A percentile compares a stretch with the other conserved stretches of the same genome.
phyloP scores from a whole-genome alignment of 257 asterid species.

The Salvia rosmarinus region DNA sequence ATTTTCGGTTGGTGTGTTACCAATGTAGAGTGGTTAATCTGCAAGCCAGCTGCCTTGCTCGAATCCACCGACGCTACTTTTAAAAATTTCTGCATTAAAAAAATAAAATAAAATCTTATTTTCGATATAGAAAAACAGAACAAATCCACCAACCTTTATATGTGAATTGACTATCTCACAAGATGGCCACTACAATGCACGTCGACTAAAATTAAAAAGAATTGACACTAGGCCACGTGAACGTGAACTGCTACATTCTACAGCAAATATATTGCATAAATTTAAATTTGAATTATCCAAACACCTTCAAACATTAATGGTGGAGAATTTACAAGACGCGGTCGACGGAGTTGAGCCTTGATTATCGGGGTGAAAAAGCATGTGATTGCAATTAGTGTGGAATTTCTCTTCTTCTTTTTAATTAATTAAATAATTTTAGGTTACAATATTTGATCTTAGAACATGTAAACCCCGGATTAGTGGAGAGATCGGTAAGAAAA shows the following conservation, averaged over 20 bases:
- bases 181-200: background rate
- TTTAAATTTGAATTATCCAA: background rate
- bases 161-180: background rate
- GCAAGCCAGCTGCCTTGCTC: too few species aligned
- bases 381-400: slow-evolving; percentile 38
- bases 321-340: slow-evolving; percentile 16
- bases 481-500: slow-evolving; percentile 16
- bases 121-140: too few species aligned
- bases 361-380: slow-evolving; percentile 20
- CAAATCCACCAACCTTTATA: background rate
- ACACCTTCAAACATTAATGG: background rate
- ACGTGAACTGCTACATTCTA: background rate
- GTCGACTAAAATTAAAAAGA: slow-evolving; percentile 21
- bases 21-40: too few species aligned
- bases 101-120: too few species aligned
- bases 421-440: background rate
- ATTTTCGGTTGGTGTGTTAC: too few species aligned
- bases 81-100: too few species aligned
- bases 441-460: background rate
- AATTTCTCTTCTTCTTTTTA: background rate
- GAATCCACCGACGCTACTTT: too few species aligned
- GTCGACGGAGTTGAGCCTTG: slow-evolving; percentile 28
- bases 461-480: slow-evolving; percentile 32
- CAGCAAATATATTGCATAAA: background rate
- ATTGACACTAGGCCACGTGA: background rate